phyloP scores from a whole-genome alignment of 768 basidiomycete genomes.

The Inosperma sp. region DNA sequence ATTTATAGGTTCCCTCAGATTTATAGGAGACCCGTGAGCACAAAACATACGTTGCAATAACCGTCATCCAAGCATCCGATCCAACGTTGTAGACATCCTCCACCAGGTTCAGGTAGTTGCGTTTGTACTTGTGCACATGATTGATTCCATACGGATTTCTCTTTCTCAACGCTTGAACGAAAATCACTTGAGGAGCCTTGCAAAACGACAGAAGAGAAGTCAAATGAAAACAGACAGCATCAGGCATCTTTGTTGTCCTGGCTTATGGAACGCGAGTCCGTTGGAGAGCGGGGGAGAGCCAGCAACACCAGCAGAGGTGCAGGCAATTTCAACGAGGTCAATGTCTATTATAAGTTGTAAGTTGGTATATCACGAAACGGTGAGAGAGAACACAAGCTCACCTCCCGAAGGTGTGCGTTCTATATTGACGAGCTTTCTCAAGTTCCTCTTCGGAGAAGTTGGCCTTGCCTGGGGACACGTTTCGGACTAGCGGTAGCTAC shows the following conservation, averaged over 20 bases:
- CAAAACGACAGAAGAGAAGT: slow-evolving; percentile 9
- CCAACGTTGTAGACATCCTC: slow-evolving; percentile 24
- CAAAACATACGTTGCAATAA: slow-evolving; percentile 40
- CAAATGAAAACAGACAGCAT: background rate
- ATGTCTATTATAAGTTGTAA: slow-evolving; percentile 25
- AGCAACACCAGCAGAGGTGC: slow-evolving; percentile 71
- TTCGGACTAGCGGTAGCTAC: background rate
- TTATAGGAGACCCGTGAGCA: background rate
- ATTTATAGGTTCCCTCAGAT: background rate
- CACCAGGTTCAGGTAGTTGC: background rate
- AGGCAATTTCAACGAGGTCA: slow-evolving; percentile 77
- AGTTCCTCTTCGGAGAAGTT: slow-evolving; percentile 60
- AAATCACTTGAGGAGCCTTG: slow-evolving; percentile 5
- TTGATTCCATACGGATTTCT: background rate
- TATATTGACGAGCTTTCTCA: slow-evolving; percentile 57
- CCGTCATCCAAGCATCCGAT: slow-evolving; percentile 39
- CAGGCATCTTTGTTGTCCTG: background rate
- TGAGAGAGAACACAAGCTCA: slow-evolving; percentile 30
- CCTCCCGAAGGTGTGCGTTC: slow-evolving; percentile 76
- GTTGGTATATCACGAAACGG: background rate
- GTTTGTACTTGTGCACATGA: background rate
- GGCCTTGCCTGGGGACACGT: slow-evolving; percentile 16
- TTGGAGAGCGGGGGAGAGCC: slow-evolving; percentile 39
- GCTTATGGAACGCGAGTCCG: background rate
- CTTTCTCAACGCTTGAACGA: slow-evolving; percentile 13